Evolutionary conservation across 805 yeast genomes (phyloP).

Genomic region (Yarrowia sp.): DNA sequence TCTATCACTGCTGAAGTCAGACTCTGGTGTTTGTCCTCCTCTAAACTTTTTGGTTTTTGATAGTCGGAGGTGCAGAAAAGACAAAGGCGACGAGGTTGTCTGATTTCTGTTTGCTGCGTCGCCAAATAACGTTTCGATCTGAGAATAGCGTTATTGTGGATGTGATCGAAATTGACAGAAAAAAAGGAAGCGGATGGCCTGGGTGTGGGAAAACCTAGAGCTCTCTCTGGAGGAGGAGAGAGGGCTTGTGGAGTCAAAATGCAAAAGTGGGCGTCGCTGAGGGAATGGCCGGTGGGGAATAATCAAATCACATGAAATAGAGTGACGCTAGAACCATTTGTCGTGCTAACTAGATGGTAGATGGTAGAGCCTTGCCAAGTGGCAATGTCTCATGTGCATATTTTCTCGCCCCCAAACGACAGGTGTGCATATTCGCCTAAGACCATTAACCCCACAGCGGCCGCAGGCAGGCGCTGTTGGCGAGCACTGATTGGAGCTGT

Average conservation of each 20-base stretch:
- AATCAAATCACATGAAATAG: background rate
- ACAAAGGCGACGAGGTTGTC: background rate
- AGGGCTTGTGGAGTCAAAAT: background rate
- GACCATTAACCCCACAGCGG: constrained; percentile 14
- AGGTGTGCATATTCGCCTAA: background rate
- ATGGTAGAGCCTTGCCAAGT: background rate
- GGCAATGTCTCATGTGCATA: background rate
- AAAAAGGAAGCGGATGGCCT: background rate
- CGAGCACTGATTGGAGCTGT: background rate
- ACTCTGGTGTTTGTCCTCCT: too few species aligned
- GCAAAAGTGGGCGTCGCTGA: background rate
- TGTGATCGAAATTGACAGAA: constrained; percentile 6
- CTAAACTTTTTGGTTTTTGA: background rate
- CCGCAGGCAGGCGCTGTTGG: background rate
- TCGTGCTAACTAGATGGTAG: too few species aligned
- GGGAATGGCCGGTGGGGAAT: background rate
- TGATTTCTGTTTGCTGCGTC: constrained; percentile 18
- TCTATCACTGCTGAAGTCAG: too few species aligned
- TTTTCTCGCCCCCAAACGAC: background rate
- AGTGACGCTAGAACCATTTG: background rate
- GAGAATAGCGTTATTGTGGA: background rate
- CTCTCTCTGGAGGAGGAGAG: background rate
- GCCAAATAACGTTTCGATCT: constrained; percentile 4
- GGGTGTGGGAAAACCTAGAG: background rate
- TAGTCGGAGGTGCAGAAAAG: constrained; percentile 13